A percentile compares a stretch with the other conserved stretches of the same genome.
These are phyloP conservation scores for Manihot esculenta DNA, from an alignment of 441 rosid genomes.

Conservation along the genomic window DNA sequence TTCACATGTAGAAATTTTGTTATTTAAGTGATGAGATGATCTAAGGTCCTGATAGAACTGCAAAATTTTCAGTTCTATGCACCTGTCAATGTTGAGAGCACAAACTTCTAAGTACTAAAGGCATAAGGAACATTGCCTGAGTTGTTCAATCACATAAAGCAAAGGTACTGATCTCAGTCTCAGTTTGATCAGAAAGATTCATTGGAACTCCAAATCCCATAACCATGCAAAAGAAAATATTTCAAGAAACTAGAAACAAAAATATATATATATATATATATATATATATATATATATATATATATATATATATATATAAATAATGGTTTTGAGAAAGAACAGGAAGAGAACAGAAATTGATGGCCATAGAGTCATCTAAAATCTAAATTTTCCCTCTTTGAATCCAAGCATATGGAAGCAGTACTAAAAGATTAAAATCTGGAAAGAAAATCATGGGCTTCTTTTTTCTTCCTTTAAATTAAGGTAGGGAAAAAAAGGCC, in stretches of 20 bases:
- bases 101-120: slow-evolving; percentile 61
- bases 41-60: slow-evolving; percentile 19
- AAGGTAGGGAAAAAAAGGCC: neutral
- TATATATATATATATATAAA: too few relatives aligned
- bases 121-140: slow-evolving; percentile 63
- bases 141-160: slow-evolving; percentile 63
- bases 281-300: too few relatives aligned
- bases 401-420: neutral
- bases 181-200: slow-evolving; percentile 49
- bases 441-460: slow-evolving; percentile 7
- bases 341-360: neutral
- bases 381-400: neutral
- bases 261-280: too few relatives aligned
- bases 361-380: slow-evolving; percentile 3
- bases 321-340: neutral
- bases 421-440: slow-evolving; percentile 18
- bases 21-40: slow-evolving; percentile 4
- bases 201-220: slow-evolving; percentile 23
- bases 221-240: slow-evolving; percentile 28
- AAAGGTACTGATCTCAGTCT: slow-evolving; percentile 48
- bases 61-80: slow-evolving; percentile 28
- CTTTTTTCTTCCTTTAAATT: too few relatives aligned
- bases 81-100: slow-evolving; percentile 46
- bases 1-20: slow-evolving; percentile 14
- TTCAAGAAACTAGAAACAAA: neutral